A percentile compares a stretch with the other conserved stretches of the same genome.
These are phyloP conservation scores for Diplodia mutila DNA, from an alignment of 2,329 filamentous ascomycete genomes.

Conservation along the genomic window DNA sequence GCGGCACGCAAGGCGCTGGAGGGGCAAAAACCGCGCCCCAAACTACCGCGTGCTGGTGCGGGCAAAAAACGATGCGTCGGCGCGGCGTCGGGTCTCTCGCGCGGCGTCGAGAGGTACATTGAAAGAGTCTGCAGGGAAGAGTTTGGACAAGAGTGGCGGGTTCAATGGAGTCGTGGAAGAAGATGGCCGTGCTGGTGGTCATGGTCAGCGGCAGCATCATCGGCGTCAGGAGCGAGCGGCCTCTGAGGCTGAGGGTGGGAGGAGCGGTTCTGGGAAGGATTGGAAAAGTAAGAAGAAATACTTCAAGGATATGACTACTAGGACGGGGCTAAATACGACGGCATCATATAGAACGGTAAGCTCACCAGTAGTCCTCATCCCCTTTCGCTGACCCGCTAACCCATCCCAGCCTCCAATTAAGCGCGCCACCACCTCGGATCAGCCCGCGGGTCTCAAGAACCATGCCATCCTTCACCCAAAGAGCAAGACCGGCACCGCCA, in stretches of 20 bases:
- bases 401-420: neutral
- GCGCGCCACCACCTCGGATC: slow-evolving; percentile 19
- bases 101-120: neutral
- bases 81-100: neutral
- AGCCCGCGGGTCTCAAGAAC: neutral
- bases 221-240: neutral
- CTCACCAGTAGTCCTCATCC: neutral
- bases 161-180: neutral
- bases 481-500: neutral
- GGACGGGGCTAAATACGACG: neutral
- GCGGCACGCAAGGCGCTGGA: slow-evolving; percentile 49
- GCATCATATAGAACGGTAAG: neutral
- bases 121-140: neutral
- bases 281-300: neutral
- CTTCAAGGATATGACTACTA: neutral
- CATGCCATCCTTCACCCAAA: neutral
- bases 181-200: neutral
- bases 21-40: slow-evolving; percentile 55
- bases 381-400: neutral
- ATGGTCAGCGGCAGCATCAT: neutral
- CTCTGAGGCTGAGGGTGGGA: neutral
- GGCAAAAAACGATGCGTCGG: slow-evolving; percentile 29
- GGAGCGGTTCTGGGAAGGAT: neutral
- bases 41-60: slow-evolving; percentile 56
- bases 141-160: neutral